These are phyloP conservation scores for Podaxis sp. DNA, from an alignment of 768 basidiomycete genomes.

Conservation along the genomic window DNA sequence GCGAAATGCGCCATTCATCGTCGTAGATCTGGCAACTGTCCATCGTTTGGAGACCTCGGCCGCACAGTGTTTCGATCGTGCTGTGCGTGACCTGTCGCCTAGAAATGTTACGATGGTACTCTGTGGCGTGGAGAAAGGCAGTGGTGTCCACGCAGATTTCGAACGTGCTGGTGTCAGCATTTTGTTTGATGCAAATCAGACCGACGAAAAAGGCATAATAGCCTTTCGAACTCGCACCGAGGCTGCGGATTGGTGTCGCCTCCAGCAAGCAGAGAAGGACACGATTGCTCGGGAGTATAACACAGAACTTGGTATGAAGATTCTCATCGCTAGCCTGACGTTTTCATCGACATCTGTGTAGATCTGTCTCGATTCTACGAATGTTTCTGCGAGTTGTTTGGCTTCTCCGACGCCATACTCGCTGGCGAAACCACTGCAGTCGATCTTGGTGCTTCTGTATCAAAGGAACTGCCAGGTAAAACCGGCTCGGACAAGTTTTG, in stretches of 20 bases:
- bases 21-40: background rate
- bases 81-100: conserved; percentile 3
- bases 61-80: conserved; percentile 6
- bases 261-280: background rate
- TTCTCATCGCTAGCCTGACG: background rate
- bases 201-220: background rate
- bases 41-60: conserved; percentile 5
- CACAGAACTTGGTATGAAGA: background rate
- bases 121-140: conserved; percentile 1
- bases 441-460: background rate
- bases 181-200: background rate
- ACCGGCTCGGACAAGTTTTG: background rate
- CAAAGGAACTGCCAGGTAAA: background rate
- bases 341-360: background rate
- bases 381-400: background rate
- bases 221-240: background rate
- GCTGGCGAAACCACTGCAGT: background rate
- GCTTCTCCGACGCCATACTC: background rate
- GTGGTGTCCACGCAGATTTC: conserved; percentile 5
- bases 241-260: conserved; percentile 1
- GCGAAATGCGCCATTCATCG: background rate
- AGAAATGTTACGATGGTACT: background rate
- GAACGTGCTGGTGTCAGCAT: conserved; percentile 6
- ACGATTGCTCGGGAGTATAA: background rate
- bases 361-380: background rate